phyloP scores from a whole-genome alignment of 192 early-diverging fungal species.

The Coemansia reversa region DNA sequence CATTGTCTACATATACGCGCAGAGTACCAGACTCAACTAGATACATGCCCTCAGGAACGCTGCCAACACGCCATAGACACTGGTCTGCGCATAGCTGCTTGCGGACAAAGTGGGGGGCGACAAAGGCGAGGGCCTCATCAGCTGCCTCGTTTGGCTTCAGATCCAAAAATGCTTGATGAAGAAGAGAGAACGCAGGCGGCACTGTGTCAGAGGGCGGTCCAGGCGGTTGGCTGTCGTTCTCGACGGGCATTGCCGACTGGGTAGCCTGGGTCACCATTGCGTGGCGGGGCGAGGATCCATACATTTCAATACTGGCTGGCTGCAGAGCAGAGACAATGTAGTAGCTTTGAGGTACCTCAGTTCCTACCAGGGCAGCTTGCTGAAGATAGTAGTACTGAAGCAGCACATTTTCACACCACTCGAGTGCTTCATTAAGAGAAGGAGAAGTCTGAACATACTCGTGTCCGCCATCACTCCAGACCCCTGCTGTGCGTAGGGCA shows the following conservation, averaged over 20 bases:
- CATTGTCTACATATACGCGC: slow-evolving; percentile 53
- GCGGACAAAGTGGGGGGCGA: slow-evolving; percentile 69
- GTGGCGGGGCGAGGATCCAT: slow-evolving; percentile 41
- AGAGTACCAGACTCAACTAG: slow-evolving; percentile 76
- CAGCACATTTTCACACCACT: slow-evolving; percentile 92
- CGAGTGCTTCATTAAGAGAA: slow-evolving; percentile 82
- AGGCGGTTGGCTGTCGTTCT: slow-evolving; percentile 8
- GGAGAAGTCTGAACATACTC: slow-evolving; percentile 73
- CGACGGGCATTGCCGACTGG: slow-evolving; percentile 37
- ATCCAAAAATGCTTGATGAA: slow-evolving; percentile 67
- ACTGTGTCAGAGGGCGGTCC: slow-evolving; percentile 5
- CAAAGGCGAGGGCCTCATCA: slow-evolving; percentile 58
- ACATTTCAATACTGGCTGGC: slow-evolving; percentile 25
- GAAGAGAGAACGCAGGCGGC: slow-evolving; percentile 54
- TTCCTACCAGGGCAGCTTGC: slow-evolving; percentile 39
- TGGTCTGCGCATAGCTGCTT: slow-evolving; percentile 56
- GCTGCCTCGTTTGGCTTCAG: slow-evolving; percentile 50
- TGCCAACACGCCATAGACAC: slow-evolving; percentile 68
- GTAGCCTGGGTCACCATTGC: slow-evolving; percentile 46
- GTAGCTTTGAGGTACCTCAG: slow-evolving; percentile 31
- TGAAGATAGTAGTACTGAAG: slow-evolving; percentile 74
- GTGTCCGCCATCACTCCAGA: slow-evolving; percentile 61
- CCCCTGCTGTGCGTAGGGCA: slow-evolving; percentile 63
- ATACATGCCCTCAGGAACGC: slow-evolving; percentile 62
- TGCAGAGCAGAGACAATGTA: slow-evolving; percentile 37